Evolutionary conservation across 805 yeast genomes (phyloP).

Genomic region (Teunomyces lycoperdinae): DNA sequence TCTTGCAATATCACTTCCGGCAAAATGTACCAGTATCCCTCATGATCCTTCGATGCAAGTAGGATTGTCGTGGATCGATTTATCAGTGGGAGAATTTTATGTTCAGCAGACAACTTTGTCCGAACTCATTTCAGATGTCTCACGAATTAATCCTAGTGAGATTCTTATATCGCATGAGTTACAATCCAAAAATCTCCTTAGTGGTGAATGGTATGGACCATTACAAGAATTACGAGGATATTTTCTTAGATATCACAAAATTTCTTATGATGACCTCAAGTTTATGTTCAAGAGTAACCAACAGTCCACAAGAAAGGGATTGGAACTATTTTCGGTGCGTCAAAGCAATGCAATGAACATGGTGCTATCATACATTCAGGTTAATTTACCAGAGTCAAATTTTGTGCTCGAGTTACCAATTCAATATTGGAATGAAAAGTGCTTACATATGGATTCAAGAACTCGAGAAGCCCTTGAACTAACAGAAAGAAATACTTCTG

Average conservation of each 20-base stretch:
- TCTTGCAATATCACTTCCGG: constrained; percentile 62
- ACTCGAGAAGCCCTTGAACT: constrained; percentile 77
- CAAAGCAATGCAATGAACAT: constrained; percentile 60
- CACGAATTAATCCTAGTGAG: constrained; percentile 81
- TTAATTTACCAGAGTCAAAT: constrained; percentile 67
- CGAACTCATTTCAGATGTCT: constrained; percentile 65
- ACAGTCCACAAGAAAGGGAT: constrained; percentile 33
- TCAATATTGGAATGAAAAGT: constrained; percentile 47
- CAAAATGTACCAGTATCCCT: constrained; percentile 34
- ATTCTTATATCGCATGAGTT: constrained; percentile 56
- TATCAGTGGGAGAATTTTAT: constrained; percentile 76
- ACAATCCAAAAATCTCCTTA: constrained; percentile 34
- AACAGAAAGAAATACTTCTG: constrained; percentile 46
- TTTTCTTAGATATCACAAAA: constrained; percentile 52
- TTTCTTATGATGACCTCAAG: constrained; percentile 29
- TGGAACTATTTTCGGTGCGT: constrained; percentile 41
- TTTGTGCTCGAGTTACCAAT: constrained; percentile 67
- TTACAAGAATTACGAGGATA: constrained; percentile 58
- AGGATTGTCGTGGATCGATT: constrained; percentile 87
- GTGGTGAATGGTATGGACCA: constrained; percentile 56
- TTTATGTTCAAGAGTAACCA: constrained; percentile 29
- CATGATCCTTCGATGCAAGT: constrained; percentile 44
- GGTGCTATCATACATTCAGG: constrained; percentile 60
- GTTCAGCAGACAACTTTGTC: constrained; percentile 62
- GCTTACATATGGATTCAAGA: constrained; percentile 77